A percentile compares a stretch with the other conserved stretches of the same genome.
Conservation (phyloP, 805 yeast species). For the Scheffersomyces coipomensis region DNA sequence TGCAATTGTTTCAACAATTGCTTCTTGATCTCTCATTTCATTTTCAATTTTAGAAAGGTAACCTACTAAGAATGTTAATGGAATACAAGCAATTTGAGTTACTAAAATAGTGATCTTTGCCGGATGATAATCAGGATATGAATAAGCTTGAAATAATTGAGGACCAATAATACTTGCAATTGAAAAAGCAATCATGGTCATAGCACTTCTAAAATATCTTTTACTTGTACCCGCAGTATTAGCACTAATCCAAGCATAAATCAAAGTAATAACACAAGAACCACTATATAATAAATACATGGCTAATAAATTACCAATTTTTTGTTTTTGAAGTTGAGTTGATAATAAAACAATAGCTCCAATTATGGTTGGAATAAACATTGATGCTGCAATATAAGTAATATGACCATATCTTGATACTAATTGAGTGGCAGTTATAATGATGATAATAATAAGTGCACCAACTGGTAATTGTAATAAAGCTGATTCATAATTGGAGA, state of each 20-base stretch:
- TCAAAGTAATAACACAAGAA: constrained; percentile 54
- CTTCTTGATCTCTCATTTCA: constrained; percentile 43
- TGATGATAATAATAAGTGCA: constrained; percentile 39
- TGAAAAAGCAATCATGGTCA: constrained; percentile 63
- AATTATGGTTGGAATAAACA: constrained; percentile 32
- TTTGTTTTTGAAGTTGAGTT: constrained; percentile 18
- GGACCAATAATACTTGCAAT: constrained; percentile 69
- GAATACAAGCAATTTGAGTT: constrained; percentile 47
- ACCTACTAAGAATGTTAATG: constrained; percentile 42
- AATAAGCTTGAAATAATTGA: constrained; percentile 56
- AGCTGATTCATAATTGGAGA: constrained; percentile 42
- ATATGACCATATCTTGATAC: constrained; percentile 24
- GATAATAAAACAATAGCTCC: constrained; percentile 44
- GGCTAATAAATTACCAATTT: constrained; percentile 47
- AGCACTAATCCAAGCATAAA: constrained; percentile 61
- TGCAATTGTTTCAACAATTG: constrained; percentile 1
- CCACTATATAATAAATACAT: constrained; percentile 55
- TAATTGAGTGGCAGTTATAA: constrained; percentile 29
- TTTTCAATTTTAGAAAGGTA: constrained; percentile 50
- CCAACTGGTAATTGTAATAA: constrained; percentile 60
- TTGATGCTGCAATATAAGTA: constrained; percentile 21
- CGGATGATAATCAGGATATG: constrained; percentile 54
- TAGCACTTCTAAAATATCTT: constrained; percentile 57
- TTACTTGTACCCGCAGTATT: constrained; percentile 78
- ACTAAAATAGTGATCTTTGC: constrained; percentile 59